These are phyloP conservation scores for Magnaporthiopsis incrustans DNA, from an alignment of 2,329 filamentous ascomycete genomes.

Conservation along the genomic window DNA sequence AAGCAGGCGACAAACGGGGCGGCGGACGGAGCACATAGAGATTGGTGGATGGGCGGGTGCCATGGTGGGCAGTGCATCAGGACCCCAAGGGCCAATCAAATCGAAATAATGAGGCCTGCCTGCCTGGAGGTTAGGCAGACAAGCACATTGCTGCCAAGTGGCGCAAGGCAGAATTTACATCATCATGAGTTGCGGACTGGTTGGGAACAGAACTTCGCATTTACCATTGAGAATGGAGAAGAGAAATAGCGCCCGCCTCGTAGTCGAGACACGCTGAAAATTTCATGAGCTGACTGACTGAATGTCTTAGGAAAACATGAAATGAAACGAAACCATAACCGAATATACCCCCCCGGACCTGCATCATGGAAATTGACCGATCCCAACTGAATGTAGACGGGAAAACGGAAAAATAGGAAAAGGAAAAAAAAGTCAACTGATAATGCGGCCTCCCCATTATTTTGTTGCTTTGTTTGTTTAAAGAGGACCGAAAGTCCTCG, in stretches of 20 bases:
- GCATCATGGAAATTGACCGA: neutral
- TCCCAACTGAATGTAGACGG: neutral
- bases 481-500: neutral
- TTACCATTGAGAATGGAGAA: neutral
- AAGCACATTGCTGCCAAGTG: neutral
- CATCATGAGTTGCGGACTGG: too few relatives aligned
- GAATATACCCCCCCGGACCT: neutral
- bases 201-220: neutral
- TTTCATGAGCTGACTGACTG: neutral
- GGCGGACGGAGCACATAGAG: neutral
- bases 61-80: neutral
- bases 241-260: neutral
- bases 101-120: neutral
- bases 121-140: neutral
- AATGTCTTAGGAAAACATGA: neutral
- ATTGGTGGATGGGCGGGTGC: neutral
- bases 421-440: neutral
- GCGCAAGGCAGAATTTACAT: neutral
- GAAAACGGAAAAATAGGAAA: neutral
- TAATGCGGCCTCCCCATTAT: constrained; percentile 1
- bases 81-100: neutral
- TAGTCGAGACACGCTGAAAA: neutral
- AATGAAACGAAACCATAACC: neutral
- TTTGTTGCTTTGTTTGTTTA: neutral
- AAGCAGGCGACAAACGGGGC: neutral